Evolutionary conservation across 371 early-diverging fungal species (phyloP).

Genomic region (Nematocida parisii): DNA sequence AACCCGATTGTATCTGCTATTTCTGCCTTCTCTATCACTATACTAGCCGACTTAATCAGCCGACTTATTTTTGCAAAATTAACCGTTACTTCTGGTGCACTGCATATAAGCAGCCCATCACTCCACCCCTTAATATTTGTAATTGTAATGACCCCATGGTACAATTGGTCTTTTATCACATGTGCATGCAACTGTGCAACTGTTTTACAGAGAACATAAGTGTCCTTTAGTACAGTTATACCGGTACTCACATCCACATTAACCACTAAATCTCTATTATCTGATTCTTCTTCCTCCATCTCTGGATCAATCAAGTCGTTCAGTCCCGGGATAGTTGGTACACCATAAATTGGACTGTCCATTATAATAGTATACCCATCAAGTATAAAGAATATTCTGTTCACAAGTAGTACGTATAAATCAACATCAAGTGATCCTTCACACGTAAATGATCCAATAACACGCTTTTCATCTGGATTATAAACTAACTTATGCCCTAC

Average conservation of each 20-base stretch:
- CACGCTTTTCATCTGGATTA: background rate
- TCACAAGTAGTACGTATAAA: conserved; percentile 28
- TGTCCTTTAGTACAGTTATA: conserved; percentile 9
- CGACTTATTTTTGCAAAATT: conserved; percentile 13
- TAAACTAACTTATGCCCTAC: background rate
- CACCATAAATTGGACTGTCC: conserved; percentile 2
- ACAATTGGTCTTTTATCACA: conserved; percentile 3
- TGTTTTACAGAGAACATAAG: background rate
- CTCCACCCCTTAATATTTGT: conserved; percentile 9
- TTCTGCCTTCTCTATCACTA: background rate
- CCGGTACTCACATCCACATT: background rate
- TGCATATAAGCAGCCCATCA: conserved; percentile 8
- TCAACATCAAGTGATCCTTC: conserved; percentile 12
- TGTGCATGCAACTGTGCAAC: background rate
- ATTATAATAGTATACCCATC: conserved; percentile 16
- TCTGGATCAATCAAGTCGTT: background rate
- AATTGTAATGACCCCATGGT: conserved; percentile 9
- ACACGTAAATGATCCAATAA: conserved; percentile 5
- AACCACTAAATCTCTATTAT: background rate
- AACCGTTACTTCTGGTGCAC: background rate
- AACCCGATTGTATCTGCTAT: conserved; percentile 3
- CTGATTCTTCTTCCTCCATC: background rate
- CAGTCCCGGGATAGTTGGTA: background rate
- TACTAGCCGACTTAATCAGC: background rate
- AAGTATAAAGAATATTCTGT: conserved; percentile 48